Conservation (phyloP, 1,139 yeast genomes). For the Geotrichum klebahnii region DNA sequence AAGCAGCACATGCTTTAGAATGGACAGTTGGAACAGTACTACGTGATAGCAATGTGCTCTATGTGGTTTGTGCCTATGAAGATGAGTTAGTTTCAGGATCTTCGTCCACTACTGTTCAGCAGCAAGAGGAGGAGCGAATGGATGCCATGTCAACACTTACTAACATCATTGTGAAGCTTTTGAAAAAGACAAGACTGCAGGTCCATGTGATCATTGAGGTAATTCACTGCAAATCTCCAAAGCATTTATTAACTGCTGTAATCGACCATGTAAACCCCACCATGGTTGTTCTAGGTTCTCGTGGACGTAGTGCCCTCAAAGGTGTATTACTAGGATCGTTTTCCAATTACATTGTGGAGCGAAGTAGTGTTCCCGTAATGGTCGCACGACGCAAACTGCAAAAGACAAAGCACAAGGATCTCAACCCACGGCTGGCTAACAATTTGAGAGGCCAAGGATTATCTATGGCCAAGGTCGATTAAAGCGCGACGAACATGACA, state of each 20-base stretch:
- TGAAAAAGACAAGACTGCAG: constrained; percentile 68
- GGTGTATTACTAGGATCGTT: constrained; percentile 75
- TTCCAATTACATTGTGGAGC: constrained; percentile 70
- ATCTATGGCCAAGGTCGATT: constrained; percentile 33
- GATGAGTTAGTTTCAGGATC: constrained; percentile 47
- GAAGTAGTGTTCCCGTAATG: constrained; percentile 82
- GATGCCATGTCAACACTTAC: constrained; percentile 61
- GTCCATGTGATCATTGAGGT: constrained; percentile 73
- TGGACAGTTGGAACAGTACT: constrained; percentile 87
- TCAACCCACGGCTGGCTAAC: constrained; percentile 43
- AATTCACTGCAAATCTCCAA: constrained; percentile 80
- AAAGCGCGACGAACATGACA: not conserved
- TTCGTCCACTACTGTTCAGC: constrained; percentile 34
- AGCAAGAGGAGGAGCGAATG: constrained; percentile 46
- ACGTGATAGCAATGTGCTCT: constrained; percentile 78
- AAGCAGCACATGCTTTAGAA: constrained; percentile 78
- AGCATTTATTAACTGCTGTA: constrained; percentile 77
- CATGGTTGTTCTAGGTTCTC: constrained; percentile 75
- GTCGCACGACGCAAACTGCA: constrained; percentile 81
- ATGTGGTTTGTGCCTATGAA: constrained; percentile 73
- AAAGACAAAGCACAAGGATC: constrained; percentile 58
- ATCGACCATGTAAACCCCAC: constrained; percentile 81
- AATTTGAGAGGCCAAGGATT: constrained; percentile 36
- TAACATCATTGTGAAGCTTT: constrained; percentile 53
- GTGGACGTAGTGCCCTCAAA: constrained; percentile 69